Percentiles rank a stretch among this genome's conserved stretches.
These are phyloP conservation scores for Chrysoporthe puriensis DNA, from an alignment of 2,329 filamentous ascomycete species.

Conservation along the genomic window DNA sequence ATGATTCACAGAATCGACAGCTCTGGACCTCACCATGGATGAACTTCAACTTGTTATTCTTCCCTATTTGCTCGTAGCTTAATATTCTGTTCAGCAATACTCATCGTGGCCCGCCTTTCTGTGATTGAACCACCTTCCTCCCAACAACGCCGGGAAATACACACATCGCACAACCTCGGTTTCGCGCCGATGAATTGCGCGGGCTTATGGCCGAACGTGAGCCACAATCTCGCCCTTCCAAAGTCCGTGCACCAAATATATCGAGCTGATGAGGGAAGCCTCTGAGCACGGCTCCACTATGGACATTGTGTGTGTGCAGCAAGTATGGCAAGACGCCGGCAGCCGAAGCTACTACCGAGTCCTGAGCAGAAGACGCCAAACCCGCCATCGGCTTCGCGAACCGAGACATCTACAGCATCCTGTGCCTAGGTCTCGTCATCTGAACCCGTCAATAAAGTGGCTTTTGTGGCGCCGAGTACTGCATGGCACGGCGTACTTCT, in stretches of 20 bases:
- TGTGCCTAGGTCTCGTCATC: background rate
- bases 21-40: background rate
- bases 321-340: constrained; percentile 2
- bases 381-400: background rate
- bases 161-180: background rate
- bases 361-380: background rate
- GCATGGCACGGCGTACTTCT: background rate
- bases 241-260: background rate
- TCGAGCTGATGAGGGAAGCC: background rate
- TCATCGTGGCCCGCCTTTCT: background rate
- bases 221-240: background rate
- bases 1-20: too few relatives aligned
- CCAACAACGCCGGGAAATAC: background rate
- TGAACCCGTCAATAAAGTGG: background rate
- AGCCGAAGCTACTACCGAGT: constrained; percentile 4
- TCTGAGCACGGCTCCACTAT: background rate
- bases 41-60: background rate
- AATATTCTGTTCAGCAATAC: background rate
- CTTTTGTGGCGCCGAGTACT: background rate
- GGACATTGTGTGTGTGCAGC: background rate
- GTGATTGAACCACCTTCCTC: background rate
- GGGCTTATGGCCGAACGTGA: background rate
- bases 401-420: background rate
- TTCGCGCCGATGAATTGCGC: background rate
- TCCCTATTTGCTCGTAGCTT: background rate